Conservation (phyloP, 2,329 filamentous ascomycete species). For the Sordariomycetes sp. region DNA sequence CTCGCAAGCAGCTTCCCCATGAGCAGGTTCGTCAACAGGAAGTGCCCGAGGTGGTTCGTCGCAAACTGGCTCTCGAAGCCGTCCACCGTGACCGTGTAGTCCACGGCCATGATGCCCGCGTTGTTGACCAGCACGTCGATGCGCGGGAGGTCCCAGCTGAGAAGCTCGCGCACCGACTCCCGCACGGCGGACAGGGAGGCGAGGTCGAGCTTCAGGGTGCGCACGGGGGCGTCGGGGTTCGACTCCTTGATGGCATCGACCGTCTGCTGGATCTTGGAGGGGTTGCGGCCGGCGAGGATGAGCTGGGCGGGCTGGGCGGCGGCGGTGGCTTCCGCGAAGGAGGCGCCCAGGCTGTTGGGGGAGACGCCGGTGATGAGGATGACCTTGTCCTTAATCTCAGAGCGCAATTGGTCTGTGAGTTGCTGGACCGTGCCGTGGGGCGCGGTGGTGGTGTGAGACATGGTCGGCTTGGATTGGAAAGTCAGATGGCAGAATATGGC, state of each 20-base stretch:
- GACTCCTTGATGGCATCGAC: slow-evolving; percentile 20
- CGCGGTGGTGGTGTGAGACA: neutral
- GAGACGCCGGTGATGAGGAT: slow-evolving; percentile 30
- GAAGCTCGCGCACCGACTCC: slow-evolving; percentile 23
- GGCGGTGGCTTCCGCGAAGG: slow-evolving; percentile 25
- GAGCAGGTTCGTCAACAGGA: slow-evolving; percentile 26
- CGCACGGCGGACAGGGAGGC: slow-evolving; percentile 26
- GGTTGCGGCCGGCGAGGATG: slow-evolving; percentile 31
- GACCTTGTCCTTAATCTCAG: slow-evolving; percentile 21
- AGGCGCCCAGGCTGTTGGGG: slow-evolving; percentile 22
- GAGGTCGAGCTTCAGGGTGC: slow-evolving; percentile 25
- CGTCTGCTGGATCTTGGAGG: slow-evolving; percentile 24
- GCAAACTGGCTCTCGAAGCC: slow-evolving; percentile 26
- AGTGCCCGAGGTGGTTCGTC: slow-evolving; percentile 26
- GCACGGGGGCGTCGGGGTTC: slow-evolving; percentile 20
- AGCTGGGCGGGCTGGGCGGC: slow-evolving; percentile 25
- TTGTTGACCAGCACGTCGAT: slow-evolving; percentile 32
- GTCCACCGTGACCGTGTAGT: slow-evolving; percentile 19
- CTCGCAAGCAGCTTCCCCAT: slow-evolving; percentile 17
- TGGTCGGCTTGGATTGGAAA: neutral
- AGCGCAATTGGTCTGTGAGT: neutral
- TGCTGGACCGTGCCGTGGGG: neutral
- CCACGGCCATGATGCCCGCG: slow-evolving; percentile 28
- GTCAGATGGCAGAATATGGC: too few relatives aligned
- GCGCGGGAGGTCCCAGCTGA: slow-evolving; percentile 17